Base-by-base conservation (phyloP, 306 rosid species). In the Luffa acutangula region DNA sequence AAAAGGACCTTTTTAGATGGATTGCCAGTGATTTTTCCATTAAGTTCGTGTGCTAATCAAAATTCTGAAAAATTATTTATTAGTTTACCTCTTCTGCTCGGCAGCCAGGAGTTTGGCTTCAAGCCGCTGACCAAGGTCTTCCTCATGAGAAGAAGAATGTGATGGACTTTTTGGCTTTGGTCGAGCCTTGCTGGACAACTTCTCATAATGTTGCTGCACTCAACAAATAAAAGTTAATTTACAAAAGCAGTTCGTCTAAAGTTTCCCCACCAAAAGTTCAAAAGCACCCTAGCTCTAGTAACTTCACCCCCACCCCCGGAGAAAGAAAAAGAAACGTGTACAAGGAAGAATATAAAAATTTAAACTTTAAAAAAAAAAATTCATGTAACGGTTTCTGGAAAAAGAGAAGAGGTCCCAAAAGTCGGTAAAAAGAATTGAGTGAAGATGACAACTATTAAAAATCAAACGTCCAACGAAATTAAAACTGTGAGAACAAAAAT, bases 51-150 rank as follows among this genome's bases (percentile, higher is more conserved):
- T 14, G 34, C 46, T 64, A 14, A 2, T 11, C 20, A 17, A 36
- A 36, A 18, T 37, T 41, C 14, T 3, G 17, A 14, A 46, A 17
- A 73, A 48, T 13, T 37, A 36, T 66, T 34, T 13, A 63, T 36
- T 5, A 20, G 66, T 78, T 76, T 54, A 91, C 98, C 97, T 92
- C 83, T 95, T 95, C 87, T 87, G 94, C 78, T 91, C 93, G 73
- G 98, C 97, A 69, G 97, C 98, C 83, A 87, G 92, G 81, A 95
- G 90, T 83, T 91, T 95, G n/a, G 97, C 97, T 80, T 91, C 93
- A 4, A 93, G 91, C 59, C 97, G 90, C 90, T 90, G 95, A 21
- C 87, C 96, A 74, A 84, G 96, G 85, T 92, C 93, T 71, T 92
- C 96, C 70, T 89, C 97, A 34, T 86, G 85, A 34, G 90, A 88